A percentile compares a stretch with the other conserved stretches of the same genome.
Conservation (phyloP, 1,139 yeast genomes). For the Candida neerlandica region DNA sequence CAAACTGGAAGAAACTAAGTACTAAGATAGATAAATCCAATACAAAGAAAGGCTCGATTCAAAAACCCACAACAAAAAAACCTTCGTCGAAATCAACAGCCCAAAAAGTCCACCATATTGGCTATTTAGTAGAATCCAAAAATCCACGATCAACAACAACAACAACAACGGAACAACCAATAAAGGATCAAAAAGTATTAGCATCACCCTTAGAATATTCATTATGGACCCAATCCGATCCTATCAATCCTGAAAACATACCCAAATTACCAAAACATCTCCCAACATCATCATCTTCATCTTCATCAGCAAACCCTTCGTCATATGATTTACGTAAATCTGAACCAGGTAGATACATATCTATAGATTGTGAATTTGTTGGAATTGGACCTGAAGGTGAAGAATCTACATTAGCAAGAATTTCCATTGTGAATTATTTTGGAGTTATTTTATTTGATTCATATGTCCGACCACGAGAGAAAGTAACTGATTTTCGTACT, state of each 20-base stretch:
- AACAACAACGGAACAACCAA: slow-evolving; percentile 2
- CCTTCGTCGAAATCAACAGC: slow-evolving; percentile 3
- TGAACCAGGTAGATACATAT: slow-evolving; percentile 69
- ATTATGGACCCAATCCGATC: slow-evolving; percentile 32
- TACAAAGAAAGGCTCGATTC: slow-evolving; percentile 5
- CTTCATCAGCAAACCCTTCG: background rate
- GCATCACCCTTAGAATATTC: slow-evolving; percentile 27
- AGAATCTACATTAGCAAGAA: slow-evolving; percentile 78
- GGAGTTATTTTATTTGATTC: slow-evolving; percentile 73
- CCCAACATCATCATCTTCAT: slow-evolving; percentile 10
- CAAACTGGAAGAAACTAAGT: slow-evolving; percentile 40
- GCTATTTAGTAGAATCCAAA: slow-evolving; percentile 2
- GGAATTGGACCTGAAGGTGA: slow-evolving; percentile 79
- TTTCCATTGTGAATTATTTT: slow-evolving; percentile 80
- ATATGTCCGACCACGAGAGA: slow-evolving; percentile 73
- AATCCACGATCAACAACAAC: background rate
- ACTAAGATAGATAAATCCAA: slow-evolving; percentile 22
- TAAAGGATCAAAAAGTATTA: background rate
- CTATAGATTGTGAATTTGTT: slow-evolving; percentile 94
- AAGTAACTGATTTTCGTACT: slow-evolving; percentile 89
- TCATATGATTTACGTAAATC: slow-evolving; percentile 24
- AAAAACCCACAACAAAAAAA: background rate
- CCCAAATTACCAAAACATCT: slow-evolving; percentile 9
- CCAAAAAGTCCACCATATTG: background rate
- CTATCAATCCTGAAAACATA: slow-evolving; percentile 22